Base-by-base conservation (phyloP, 805 yeast genomes). In the Yarrowia divulgata region DNA sequence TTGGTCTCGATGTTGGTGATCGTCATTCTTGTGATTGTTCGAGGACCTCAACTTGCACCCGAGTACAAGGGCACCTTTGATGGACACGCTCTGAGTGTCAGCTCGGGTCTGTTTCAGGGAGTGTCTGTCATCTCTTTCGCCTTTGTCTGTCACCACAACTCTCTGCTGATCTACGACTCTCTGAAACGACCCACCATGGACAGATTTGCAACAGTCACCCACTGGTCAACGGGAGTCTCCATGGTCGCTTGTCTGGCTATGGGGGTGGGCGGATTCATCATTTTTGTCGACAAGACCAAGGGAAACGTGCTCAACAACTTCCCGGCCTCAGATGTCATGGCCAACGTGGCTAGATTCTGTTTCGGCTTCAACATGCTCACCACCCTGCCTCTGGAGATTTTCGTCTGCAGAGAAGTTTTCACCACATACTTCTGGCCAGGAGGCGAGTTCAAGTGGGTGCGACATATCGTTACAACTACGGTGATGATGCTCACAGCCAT, bases 71-170 rank as follows among this genome's bases (percentile, higher is more conserved):
- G 90, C 0, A 71, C 79, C 0, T 79, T 89, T 18, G 70, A 86
- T 0, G 54, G 73, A 2, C 77, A 79, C 70, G 77, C 13, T 66
- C 79, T 49, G 80, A 80, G 91, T 5, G 75, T 91, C 63, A 88
- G 88, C 71, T 77, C 83, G 13, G 87, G 87, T 50, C 80, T 93
- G 3, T 91, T 93, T 76, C 97, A 93, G 78, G 97, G 97, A 1
- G 87, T 93, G 35, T 89, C 95, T n/a, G 97, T 93, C 63, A 91
- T 93, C 40, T 92, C 97, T 0, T 93, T 93, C 80, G 98, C 98
- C 1, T 84, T 94, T 72, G 98, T 93, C 3, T 93, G 98, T 76
- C 98, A 93, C 76, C 98, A 93, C 77, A 93, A 93, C 77, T 92
- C 98, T 0, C 86, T 94, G 37, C 90, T 93, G 75, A 94, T 93